Evolutionary conservation across 148 eudicot species (phyloP), one percentile per base, ranked within the genome.

Genomic region (Arctostaphylos glauca): DNA sequence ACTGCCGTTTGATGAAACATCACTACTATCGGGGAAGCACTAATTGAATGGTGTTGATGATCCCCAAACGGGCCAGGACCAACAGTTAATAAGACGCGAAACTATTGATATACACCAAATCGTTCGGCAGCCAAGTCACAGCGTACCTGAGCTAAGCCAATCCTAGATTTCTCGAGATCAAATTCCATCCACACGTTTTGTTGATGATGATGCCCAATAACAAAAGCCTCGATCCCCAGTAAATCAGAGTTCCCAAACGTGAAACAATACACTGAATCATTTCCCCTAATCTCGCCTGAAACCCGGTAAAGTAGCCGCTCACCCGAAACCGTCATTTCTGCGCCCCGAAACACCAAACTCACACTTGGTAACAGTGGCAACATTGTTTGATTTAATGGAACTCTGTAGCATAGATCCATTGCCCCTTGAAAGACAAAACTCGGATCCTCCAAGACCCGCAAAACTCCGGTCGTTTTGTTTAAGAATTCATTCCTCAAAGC

Each of bases 131-230:
- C 98, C 14, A 89, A 84, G 81, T 96, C 95, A 90, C 98, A 94
- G 86, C 92, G 85, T 67, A 91, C 90, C 80, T 93, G 89, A 2
- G 95, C 95, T 21, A 94, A 84, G 23, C 98, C 99, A 18, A 94
- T 92, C 86, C 98, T 89, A 7, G 93, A 90, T 18, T 89, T 90
- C 5, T 58, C 90, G 81, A 95, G 88, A 88, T 95, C 98, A 81
- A 90, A 95, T 77, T 95, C 98, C 89, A 95, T 90, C 98, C 98
- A 95, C 91, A 92, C 81, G 80, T 94, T 92, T 68, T 95, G 98
- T 58, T 95, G 98, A 84, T 94, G 98, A 84, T 94, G 98, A 59
- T 95, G 92, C 12, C 98, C 98, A 18, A 95, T 94, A 13, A 94
- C 84, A 58, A 87, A 90, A 0, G 96, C 89, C 54, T 91, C 95